A percentile compares a stretch with the other conserved stretches of the same genome.
Evolutionary conservation across 2,329 filamentous ascomycete genomes (phyloP).

Genomic region (Penicillium janthinellum): DNA sequence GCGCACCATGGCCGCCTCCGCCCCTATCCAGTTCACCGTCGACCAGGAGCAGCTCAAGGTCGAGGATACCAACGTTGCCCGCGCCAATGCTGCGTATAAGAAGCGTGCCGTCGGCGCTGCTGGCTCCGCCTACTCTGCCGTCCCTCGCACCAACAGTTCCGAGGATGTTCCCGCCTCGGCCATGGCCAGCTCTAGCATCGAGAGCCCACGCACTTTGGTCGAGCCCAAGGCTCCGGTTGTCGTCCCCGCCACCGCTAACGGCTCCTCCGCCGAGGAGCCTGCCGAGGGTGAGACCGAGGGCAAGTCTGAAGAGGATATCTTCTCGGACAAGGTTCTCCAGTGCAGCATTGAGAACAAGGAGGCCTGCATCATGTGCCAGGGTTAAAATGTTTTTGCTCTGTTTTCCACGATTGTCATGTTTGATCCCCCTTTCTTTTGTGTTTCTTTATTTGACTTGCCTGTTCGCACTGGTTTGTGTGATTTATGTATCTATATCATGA

Average conservation of each 20-base stretch:
- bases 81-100: constrained; percentile 61
- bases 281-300: constrained; percentile 65
- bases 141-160: constrained; percentile 68
- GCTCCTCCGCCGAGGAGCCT: constrained; percentile 67
- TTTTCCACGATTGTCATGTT: constrained; percentile 20
- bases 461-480: constrained; percentile 14
- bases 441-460: not conserved
- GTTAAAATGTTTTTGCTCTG: constrained; percentile 54
- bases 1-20: constrained; percentile 92
- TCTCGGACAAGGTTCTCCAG: constrained; percentile 84
- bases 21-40: constrained; percentile 98
- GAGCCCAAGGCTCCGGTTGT: constrained; percentile 63
- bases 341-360: constrained; percentile 99
- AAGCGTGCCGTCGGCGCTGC: constrained; percentile 67
- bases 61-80: constrained; percentile 75
- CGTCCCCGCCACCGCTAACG: constrained; percentile 62
- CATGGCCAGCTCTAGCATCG: constrained; percentile 13
- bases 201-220: constrained; percentile 52
- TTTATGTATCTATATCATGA: constrained; percentile 38
- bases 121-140: constrained; percentile 60
- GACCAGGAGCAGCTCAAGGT: constrained; percentile 94
- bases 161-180: constrained; percentile 61
- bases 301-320: constrained; percentile 86
- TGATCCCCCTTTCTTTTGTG: constrained; percentile 8
- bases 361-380: constrained; percentile 95